Conservation (phyloP, 306 rosid genomes). For the Cyamopsis tetragonoloba region DNA sequence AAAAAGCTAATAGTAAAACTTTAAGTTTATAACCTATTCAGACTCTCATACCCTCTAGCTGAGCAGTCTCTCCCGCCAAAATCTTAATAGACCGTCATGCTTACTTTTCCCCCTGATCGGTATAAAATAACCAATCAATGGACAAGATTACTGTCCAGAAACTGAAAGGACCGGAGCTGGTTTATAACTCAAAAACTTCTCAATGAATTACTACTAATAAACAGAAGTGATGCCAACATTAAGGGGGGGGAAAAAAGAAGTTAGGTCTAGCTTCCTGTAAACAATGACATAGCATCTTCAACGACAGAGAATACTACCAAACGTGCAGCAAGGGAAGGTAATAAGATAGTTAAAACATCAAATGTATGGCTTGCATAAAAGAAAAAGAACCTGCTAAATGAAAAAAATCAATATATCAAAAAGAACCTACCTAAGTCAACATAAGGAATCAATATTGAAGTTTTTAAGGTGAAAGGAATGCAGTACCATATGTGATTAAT, state of each 20-base stretch:
- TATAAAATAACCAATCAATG: no score
- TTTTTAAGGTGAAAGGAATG: background rate
- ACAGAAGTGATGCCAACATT: no score
- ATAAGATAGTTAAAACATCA: background rate
- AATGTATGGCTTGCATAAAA: background rate
- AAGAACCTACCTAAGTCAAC: background rate
- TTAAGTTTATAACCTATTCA: no score
- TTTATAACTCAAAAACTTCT: background rate
- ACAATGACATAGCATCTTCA: conserved; percentile 1
- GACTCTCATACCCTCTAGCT: no score
- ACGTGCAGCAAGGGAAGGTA: background rate
- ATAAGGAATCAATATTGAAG: background rate
- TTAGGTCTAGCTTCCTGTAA: background rate
- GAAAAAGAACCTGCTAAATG: background rate
- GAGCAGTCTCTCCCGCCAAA: no score
- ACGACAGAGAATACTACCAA: background rate
- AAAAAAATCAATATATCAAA: background rate
- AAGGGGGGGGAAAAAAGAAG: background rate
- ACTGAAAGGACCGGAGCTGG: no score
- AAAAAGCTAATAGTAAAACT: no score
- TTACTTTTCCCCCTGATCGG: no score
- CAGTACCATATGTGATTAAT: background rate
- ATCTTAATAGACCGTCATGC: no score
- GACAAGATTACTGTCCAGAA: no score
- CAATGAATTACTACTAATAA: background rate